A percentile compares a stretch with the other conserved stretches of the same genome.
Conservation (phyloP, 2,329 filamentous ascomycete species). For the Daldinia eschscholtzii region DNA sequence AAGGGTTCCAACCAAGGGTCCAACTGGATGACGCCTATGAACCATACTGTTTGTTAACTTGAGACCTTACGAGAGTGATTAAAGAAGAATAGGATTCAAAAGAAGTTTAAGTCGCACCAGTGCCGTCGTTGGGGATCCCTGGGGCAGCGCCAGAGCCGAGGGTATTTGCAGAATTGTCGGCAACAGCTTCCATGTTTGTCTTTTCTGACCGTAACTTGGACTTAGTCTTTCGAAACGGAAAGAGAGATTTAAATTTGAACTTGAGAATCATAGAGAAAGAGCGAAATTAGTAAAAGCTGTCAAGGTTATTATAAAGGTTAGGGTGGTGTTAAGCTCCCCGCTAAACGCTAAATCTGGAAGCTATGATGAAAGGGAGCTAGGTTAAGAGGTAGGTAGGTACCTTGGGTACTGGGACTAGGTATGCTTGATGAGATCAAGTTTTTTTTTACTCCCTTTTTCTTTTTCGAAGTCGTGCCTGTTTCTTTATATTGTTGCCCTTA, state of each 20-base stretch:
- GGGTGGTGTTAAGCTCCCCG: conserved; percentile 33
- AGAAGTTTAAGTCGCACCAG: conserved; percentile 64
- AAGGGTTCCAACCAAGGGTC: conserved; percentile 94
- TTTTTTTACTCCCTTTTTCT: no score
- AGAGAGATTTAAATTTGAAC: conserved; percentile 18
- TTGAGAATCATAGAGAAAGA: conserved; percentile 4
- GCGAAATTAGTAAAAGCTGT: conserved; percentile 9
- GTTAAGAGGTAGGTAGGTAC: conserved; percentile 3
- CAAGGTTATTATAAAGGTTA: conserved; percentile 21
- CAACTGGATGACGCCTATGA: conserved; percentile 82
- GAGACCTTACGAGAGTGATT: conserved; percentile 7
- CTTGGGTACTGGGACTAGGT: not conserved
- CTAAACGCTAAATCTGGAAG: conserved; percentile 35
- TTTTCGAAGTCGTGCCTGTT: conserved; percentile 4
- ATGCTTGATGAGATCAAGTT: conserved; percentile 25
- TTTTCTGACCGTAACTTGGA: conserved; percentile 2
- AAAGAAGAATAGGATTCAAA: conserved; percentile 10
- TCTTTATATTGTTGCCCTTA: conserved; percentile 3
- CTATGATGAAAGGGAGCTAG: conserved; percentile 21
- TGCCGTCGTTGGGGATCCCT: conserved; percentile 75
- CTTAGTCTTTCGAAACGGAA: not conserved
- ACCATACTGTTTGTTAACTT: conserved; percentile 41
- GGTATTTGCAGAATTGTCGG: conserved; percentile 60
- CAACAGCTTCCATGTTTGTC: conserved; percentile 41
- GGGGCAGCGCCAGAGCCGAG: conserved; percentile 50